Evolutionary conservation across 2,329 filamentous ascomycete species (phyloP).

Genomic region (Aspergillus hortae): DNA sequence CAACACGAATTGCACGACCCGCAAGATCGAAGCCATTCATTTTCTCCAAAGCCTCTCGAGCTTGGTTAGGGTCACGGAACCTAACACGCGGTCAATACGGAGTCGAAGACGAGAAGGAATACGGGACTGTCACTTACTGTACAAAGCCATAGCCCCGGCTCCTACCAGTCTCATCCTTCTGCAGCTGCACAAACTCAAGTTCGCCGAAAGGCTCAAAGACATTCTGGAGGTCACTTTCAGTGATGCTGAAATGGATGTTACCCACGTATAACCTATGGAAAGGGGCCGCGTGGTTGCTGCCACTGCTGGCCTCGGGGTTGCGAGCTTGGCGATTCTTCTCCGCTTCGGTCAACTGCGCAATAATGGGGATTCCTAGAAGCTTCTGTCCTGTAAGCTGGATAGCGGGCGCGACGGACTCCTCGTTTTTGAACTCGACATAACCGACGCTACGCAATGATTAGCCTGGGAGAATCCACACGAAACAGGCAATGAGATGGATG

Average conservation of each 20-base stretch:
- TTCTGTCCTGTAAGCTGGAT: constrained; percentile 98
- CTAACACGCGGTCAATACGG: constrained; percentile 43
- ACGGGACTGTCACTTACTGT: constrained; percentile 64
- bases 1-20: constrained; percentile 94
- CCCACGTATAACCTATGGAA: constrained; percentile 98
- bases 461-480: background rate
- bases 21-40: constrained; percentile 99
- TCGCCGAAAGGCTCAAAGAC: constrained; percentile 98
- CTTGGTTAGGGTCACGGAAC: constrained; percentile 84
- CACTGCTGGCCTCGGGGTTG: constrained; percentile 65
- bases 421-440: constrained; percentile 97
- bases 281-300: constrained; percentile 76
- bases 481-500: constrained; percentile 1
- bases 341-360: constrained; percentile 96
- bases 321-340: constrained; percentile 98
- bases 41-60: constrained; percentile 92
- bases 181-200: constrained; percentile 94
- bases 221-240: constrained; percentile 89
- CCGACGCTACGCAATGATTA: constrained; percentile 67
- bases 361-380: constrained; percentile 96
- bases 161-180: constrained; percentile 88
- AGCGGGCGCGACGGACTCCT: constrained; percentile 88
- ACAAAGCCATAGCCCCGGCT: constrained; percentile 98
- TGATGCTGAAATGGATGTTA: constrained; percentile 99
- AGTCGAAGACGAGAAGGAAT: background rate